Conservation (phyloP, 2,329 filamentous ascomycete species). For the Fusarium mundagurra region DNA sequence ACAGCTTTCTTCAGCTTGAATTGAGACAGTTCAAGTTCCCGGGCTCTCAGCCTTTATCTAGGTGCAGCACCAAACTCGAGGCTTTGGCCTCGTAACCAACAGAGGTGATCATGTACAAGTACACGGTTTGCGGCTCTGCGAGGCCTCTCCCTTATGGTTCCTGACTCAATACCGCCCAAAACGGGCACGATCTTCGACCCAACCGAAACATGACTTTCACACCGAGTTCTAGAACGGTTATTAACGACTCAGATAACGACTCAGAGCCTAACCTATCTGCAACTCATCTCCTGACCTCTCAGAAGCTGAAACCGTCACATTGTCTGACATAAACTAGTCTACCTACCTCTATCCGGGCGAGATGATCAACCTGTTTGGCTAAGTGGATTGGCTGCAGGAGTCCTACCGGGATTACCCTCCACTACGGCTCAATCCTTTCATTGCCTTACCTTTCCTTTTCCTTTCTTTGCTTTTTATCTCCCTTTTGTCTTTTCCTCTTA, state of each 20-base stretch:
- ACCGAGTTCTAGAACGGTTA: slow-evolving; percentile 31
- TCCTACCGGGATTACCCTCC: neutral
- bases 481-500: slow-evolving; percentile 22
- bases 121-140: slow-evolving; percentile 28
- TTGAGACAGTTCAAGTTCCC: neutral
- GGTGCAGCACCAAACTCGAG: neutral
- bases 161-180: slow-evolving; percentile 21
- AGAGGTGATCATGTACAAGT: neutral
- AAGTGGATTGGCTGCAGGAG: slow-evolving; percentile 12
- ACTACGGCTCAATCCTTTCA: slow-evolving; percentile 2
- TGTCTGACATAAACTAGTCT: slow-evolving; percentile 4
- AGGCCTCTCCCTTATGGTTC: slow-evolving; percentile 3
- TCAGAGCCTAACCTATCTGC: slow-evolving; percentile 7
- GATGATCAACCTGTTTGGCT: neutral
- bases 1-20: neutral
- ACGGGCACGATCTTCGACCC: slow-evolving; percentile 26
- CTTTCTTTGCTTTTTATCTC: slow-evolving; percentile 8
- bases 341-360: neutral
- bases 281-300: neutral
- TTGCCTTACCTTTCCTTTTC: neutral
- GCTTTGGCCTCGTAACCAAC: neutral
- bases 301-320: slow-evolving; percentile 6
- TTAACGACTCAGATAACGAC: neutral
- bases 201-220: slow-evolving; percentile 12
- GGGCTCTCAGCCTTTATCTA: neutral